Base-by-base conservation (phyloP, 108 stramenopile species). In the Nannochloropsis gaditana region DNA sequence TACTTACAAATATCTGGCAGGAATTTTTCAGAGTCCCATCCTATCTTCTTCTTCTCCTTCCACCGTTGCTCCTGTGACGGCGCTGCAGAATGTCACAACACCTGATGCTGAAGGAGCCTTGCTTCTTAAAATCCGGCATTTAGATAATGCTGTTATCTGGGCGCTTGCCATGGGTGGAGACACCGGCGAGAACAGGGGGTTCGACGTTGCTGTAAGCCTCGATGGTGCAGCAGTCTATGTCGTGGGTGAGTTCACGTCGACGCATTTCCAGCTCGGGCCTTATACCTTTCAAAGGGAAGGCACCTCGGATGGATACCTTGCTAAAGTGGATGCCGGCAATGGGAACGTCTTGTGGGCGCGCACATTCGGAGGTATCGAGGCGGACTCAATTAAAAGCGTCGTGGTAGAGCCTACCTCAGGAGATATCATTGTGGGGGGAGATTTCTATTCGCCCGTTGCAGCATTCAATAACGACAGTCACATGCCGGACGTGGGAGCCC, bases 171-270 rank as follows among this genome's bases (percentile, higher is more conserved):
- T 73, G 59, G 59, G 59, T 19, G 59, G 19, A 2, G n/a, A n/a
- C 59, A 19, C 59, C n/a, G 59, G 59, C 19, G 59, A n/a, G 15
- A 73, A 73, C n/a, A 15, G n/a, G 59, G 59, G 19, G 5, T 73
- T 73, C 15, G n/a, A n/a, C 59, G 59, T 73, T n/a, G 59, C 59
- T 19, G 59, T 73, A n/a, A n/a, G 59, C 59, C 59, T 73, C 59
- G n/a, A 15, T 19, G 59, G 59, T 2, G 15, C 59, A 19, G 59
- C 59, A 19, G 59, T 73, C 59, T 73, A 19, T 73, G 59, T n/a
- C 15, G 59, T 73, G 59, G 59, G 59, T n/a, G 59, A 73, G 15
- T 73, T 73, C n/a, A 2, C 59, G 19, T 73, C 59, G 19, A 73
- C 3, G 19, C n/a, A 2, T n/a, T 73, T 73, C 4, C 59, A 73